Base-by-base conservation (phyloP, 768 basidiomycete genomes). In the Fibroporia radiculosa region DNA sequence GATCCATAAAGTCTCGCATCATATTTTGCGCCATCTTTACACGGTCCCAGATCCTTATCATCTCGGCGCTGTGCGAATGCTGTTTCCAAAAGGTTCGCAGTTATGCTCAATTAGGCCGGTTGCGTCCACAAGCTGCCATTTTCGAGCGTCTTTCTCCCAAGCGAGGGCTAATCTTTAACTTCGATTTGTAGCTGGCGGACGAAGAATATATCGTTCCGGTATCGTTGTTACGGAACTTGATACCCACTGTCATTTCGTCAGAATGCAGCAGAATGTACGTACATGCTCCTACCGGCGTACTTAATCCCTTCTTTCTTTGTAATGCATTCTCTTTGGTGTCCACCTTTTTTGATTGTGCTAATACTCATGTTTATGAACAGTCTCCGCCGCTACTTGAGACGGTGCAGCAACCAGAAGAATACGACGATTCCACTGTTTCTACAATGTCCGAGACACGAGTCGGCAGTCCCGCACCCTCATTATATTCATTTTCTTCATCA, bases 401-500 rank as follows among this genome's bases (percentile, higher is more conserved):
- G 41, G 41, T 19, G 19, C 26, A 31, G n/a, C 3, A 3, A 6
- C 18, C 16, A 13, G 41, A 44, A 25, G 42, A 44, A 16, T 19
- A 23, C 26, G 42, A 44, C 42, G 26, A 38, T 23, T 37, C 25
- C 26, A 33, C 41, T 13, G 43, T 19, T 10, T 44, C 43, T 5
- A 46, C 45, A 2, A 14, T 47, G 40, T 51, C 54, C 7, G 53
- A 52, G 13, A 37, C 25, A 8, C 50, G 51, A 24, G 42, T 50
- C 12, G 51, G 42, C 0, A 62, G 60, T 34, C 60, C 60, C 8
- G 60, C 60, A 3, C 60, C 62, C 4, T 63, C 60, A 1, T 26
- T 63, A 6, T 63, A 63, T 36, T 63, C 62, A 0, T 60, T 61
- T 41, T 45, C 53, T 18, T 55, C 61, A 8, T 63, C 62, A 1